phyloP scores from a whole-genome alignment of 352 stramenopile genomes.

The Proteromonas lacertae region DNA sequence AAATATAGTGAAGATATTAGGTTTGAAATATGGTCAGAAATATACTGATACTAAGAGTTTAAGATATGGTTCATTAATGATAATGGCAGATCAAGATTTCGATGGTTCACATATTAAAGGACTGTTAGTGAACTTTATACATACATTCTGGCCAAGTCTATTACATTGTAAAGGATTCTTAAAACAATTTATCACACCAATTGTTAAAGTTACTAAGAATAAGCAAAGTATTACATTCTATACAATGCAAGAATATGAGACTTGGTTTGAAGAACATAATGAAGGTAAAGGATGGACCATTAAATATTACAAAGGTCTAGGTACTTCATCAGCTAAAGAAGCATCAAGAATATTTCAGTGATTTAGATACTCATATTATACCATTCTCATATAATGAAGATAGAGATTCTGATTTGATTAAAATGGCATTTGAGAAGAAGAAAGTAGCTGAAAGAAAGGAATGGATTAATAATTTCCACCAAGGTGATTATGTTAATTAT shows the following conservation, averaged over 20 bases:
- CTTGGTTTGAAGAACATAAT: conserved; percentile 48
- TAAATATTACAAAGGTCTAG: conserved; percentile 94
- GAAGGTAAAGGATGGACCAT: conserved; percentile 58
- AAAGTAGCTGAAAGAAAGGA: conserved; percentile 68
- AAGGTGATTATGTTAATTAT: conserved; percentile 66
- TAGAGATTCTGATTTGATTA: conserved; percentile 59
- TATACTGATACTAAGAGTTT: conserved; percentile 71
- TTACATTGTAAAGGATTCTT: conserved; percentile 69
- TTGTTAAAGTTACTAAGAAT: conserved; percentile 74
- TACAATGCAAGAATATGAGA: conserved; percentile 74
- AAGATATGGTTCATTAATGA: conserved; percentile 89
- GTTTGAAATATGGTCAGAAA: conserved; percentile 65
- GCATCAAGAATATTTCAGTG: conserved; percentile 91
- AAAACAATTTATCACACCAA: conserved; percentile 94
- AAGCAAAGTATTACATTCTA: conserved; percentile 57
- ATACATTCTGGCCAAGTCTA: conserved; percentile 86
- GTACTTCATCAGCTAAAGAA: conserved; percentile 75
- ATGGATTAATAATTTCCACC: conserved; percentile 58
- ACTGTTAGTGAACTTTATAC: conserved; percentile 80
- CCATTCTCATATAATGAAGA: conserved; percentile 12
- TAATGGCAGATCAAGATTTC: conserved; percentile 99
- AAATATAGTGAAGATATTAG: conserved; percentile 86
- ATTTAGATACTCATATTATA: conserved; percentile 68
- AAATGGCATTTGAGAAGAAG: conserved; percentile 94
- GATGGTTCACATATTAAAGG: conserved; percentile 95